phyloP scores from a whole-genome alignment of 768 basidiomycete genomes.

The Chalciporus sphaerocephalus region DNA sequence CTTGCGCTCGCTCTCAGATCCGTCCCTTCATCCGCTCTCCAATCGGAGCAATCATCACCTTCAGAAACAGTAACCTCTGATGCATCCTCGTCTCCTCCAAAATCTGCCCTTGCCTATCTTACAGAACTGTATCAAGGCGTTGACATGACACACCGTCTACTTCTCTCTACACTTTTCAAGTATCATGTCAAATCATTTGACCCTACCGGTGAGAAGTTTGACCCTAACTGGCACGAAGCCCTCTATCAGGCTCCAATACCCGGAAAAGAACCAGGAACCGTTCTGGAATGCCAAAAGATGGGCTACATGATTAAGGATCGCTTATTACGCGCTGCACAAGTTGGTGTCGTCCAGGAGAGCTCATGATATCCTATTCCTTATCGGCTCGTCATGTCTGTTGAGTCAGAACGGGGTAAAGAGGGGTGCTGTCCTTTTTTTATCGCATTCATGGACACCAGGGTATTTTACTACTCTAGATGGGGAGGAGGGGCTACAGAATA shows the following conservation, averaged over 20 bases:
- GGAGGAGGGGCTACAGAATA: conserved; percentile 18
- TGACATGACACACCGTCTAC: conserved; percentile 83
- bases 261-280: conserved; percentile 84
- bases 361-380: conserved; percentile 25
- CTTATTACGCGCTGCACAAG: conserved; percentile 90
- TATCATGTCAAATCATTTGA: conserved; percentile 91
- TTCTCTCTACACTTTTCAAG: conserved; percentile 86
- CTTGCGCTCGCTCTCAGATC: conserved; percentile 80
- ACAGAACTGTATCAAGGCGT: conserved; percentile 81
- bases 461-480: conserved; percentile 28
- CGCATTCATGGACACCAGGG: conserved; percentile 12
- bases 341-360: conserved; percentile 84
- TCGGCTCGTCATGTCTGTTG: background rate
- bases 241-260: conserved; percentile 89
- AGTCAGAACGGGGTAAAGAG: background rate
- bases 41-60: conserved; percentile 19
- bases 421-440: background rate
- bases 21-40: conserved; percentile 52
- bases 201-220: conserved; percentile 87
- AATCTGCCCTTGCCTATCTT: conserved; percentile 56
- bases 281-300: conserved; percentile 85
- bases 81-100: conserved; percentile 34
- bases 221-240: conserved; percentile 94
- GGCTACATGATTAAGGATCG: conserved; percentile 96
- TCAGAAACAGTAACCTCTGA: conserved; percentile 29